phyloP scores from a whole-genome alignment of 805 yeast genomes.

The Lipomyces lipofer region DNA sequence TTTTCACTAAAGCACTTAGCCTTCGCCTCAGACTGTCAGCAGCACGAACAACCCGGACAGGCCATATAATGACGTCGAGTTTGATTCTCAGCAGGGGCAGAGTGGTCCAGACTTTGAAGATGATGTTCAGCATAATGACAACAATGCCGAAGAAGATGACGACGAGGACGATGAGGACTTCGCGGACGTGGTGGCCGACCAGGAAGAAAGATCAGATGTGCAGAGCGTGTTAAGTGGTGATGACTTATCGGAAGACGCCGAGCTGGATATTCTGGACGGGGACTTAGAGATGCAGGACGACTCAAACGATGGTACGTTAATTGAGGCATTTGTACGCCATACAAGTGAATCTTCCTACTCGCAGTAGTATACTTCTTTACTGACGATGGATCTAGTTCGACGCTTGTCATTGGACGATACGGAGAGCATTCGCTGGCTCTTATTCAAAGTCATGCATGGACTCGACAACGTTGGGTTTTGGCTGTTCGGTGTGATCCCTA shows the following conservation, averaged over 20 bases:
- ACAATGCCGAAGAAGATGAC: background rate
- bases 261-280: background rate
- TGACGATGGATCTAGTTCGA: background rate
- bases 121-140: background rate
- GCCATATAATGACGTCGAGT: background rate
- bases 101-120: background rate
- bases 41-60: background rate
- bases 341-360: no score
- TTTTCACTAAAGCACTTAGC: background rate
- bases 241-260: background rate
- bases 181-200: background rate
- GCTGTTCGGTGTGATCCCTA: background rate
- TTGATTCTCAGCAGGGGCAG: background rate
- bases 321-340: no score
- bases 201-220: background rate
- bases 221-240: background rate
- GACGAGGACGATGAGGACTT: background rate
- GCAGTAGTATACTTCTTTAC: no score
- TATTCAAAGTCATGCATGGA: background rate
- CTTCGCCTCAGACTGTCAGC: background rate
- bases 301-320: background rate
- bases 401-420: background rate
- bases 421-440: background rate
- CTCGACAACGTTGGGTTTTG: background rate
- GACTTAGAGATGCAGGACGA: background rate